A percentile compares a stretch with the other conserved stretches of the same genome.
Conservation (phyloP, 345 rosid genomes). For the Melaleuca alternifolia region DNA sequence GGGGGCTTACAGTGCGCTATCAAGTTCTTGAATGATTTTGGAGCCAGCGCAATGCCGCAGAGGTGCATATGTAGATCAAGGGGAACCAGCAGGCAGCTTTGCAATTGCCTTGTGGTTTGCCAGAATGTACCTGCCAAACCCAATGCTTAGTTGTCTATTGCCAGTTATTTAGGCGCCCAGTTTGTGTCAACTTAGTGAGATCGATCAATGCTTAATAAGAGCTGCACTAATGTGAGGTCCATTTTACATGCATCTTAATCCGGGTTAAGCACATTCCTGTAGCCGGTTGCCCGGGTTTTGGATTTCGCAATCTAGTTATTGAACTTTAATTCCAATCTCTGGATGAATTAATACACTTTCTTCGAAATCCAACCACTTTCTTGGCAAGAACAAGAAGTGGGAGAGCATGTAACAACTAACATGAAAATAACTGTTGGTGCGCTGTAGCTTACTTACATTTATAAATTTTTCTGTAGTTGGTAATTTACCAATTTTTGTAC, state of each 20-base stretch:
- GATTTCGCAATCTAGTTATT: neutral
- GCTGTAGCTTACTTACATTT: neutral
- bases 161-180: neutral
- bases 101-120: neutral
- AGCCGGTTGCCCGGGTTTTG: neutral
- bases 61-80: neutral
- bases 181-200: neutral
- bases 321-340: neutral
- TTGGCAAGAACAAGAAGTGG: neutral
- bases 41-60: neutral
- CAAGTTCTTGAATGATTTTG: neutral
- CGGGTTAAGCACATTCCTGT: neutral
- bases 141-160: neutral
- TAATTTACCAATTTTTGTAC: neutral
- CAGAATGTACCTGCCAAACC: neutral
- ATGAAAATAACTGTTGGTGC: neutral
- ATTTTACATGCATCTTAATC: neutral
- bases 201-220: neutral
- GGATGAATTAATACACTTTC: neutral
- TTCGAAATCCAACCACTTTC: neutral
- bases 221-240: neutral
- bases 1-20: neutral
- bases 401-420: neutral
- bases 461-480: neutral
- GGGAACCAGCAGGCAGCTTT: neutral